Percentiles rank a stretch among this genome's conserved stretches.
phyloP scores from a whole-genome alignment of 306 rosid species.

The Trifolium repens region DNA sequence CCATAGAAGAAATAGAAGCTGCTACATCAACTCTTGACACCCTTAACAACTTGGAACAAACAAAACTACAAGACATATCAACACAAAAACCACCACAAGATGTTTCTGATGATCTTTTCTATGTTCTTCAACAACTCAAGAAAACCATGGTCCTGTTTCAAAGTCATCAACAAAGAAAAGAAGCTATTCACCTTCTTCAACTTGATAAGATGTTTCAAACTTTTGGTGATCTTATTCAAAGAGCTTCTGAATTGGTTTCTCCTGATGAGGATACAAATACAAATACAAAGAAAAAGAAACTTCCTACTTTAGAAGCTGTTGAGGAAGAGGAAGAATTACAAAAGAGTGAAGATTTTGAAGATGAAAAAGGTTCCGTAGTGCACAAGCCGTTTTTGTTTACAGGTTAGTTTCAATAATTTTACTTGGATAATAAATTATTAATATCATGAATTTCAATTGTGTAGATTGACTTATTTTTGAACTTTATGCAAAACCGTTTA shows the following conservation, averaged over 20 bases:
- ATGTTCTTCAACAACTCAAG: conserved; percentile 61
- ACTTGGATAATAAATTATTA: not conserved
- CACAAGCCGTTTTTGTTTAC: conserved; percentile 43
- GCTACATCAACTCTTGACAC: conserved; percentile 66
- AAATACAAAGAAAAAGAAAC: conserved; percentile 37
- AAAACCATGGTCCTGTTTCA: conserved; percentile 62
- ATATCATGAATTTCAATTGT: not conserved
- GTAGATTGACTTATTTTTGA: not conserved
- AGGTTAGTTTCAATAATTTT: conserved; percentile 52
- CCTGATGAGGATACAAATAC: conserved; percentile 63
- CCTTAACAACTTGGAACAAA: conserved; percentile 62
- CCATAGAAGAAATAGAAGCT: conserved; percentile 81
- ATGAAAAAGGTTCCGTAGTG: conserved; percentile 47
- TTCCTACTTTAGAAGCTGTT: conserved; percentile 28
- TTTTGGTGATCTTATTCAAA: conserved; percentile 79
- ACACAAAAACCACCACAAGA: conserved; percentile 45
- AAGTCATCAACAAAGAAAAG: conserved; percentile 64
- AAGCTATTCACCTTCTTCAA: conserved; percentile 65
- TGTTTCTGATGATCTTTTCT: conserved; percentile 69
- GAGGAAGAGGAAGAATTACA: conserved; percentile 44
- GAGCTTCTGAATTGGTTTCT: conserved; percentile 69
- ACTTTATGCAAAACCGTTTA: too few species aligned
- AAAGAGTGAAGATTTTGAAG: conserved; percentile 36
- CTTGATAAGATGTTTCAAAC: conserved; percentile 62
- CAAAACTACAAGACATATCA: conserved; percentile 66